A percentile compares a stretch with the other conserved stretches of the same genome.
Conservation (phyloP, 257 asterid species). For the Linderniella brevidens region DNA sequence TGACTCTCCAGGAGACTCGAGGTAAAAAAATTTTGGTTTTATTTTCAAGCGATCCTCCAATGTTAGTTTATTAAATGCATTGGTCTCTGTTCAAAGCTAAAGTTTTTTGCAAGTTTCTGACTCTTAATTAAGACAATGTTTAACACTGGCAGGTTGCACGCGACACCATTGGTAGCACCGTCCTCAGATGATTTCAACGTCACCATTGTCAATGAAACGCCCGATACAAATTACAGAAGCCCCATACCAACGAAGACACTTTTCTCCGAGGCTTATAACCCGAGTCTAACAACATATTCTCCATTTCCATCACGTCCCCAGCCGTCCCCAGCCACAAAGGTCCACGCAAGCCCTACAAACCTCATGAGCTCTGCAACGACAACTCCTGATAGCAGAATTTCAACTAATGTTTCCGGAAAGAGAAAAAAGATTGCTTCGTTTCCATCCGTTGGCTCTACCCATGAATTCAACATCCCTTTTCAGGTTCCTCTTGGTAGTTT, state of each 20-base stretch:
- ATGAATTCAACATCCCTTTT: conserved; percentile 22
- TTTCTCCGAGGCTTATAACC: conserved; percentile 19
- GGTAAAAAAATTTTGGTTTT: conserved; percentile 27
- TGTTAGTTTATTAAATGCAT: not conserved
- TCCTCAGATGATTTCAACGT: conserved; percentile 33
- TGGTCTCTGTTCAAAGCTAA: not conserved
- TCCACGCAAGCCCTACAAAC: conserved; percentile 20
- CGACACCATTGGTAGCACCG: conserved; percentile 17
- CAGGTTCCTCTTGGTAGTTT: conserved; percentile 20
- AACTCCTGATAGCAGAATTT: conserved; percentile 35
- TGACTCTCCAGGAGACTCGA: conserved; percentile 31
- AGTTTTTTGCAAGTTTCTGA: not conserved
- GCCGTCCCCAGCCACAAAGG: conserved; percentile 18
- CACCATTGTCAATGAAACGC: conserved; percentile 55
- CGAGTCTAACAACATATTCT: conserved; percentile 21
- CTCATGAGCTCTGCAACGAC: conserved; percentile 13
- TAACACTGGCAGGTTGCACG: conserved; percentile 32
- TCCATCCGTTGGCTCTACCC: conserved; percentile 18
- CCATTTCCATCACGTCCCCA: conserved; percentile 16
- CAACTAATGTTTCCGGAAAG: conserved; percentile 35
- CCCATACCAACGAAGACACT: conserved; percentile 20
- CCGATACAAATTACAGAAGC: conserved; percentile 16
- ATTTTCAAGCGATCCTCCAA: conserved; percentile 1
- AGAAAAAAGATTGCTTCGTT: conserved; percentile 33
- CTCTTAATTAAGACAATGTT: not conserved